Base-by-base conservation (phyloP, 352 stramenopile species). In the Phytophthora boehmeriae region DNA sequence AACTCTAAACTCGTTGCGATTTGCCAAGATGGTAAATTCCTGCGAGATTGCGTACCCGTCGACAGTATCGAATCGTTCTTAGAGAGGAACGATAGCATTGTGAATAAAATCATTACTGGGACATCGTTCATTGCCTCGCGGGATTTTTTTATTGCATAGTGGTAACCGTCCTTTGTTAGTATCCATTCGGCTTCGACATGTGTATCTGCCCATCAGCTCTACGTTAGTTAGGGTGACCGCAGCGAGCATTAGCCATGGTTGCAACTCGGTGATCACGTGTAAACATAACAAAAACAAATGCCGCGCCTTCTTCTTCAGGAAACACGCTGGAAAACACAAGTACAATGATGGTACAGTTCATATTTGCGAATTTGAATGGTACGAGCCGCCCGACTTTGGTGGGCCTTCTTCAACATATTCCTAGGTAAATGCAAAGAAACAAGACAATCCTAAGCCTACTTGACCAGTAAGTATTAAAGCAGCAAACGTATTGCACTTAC, bases 21-120 rank as follows among this genome's bases (percentile, higher is more conserved):
- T 96, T 36, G 89, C 89, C 16, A 93, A 95, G 71, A 94, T 84
- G 20, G 89, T 95, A 27, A 94, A 95, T 66, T 88, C 85, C 39
- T 97, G 89, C 67, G 88, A 94, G 59, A 91, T 95, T 38, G 74
- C 87, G 14, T 88, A 82, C 42, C 68, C 83, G 1, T 75, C 67
- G 6, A 88, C 79, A 22, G 78, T 87, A 63, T 78, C 74, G 20
- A 83, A 41, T 60, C 71, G 79, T 41, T 82, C 70, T 16, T 85
- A 71, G 50, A 51, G 54, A 43, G 50, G 20, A 46, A 43, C 38
- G 10, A 43, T 47, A 35, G 41, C 43, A 19, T 23, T 63, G 55
- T 71, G 52, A 23, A 69, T 64, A 63, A 71, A 43, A 22, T 36
- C 55, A 52, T 55, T 59, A 19, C 20, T 52, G 8, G n/a, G n/a